Conservation (phyloP, 2,329 filamentous ascomycete genomes). For the Hansfordia pulvinata region DNA sequence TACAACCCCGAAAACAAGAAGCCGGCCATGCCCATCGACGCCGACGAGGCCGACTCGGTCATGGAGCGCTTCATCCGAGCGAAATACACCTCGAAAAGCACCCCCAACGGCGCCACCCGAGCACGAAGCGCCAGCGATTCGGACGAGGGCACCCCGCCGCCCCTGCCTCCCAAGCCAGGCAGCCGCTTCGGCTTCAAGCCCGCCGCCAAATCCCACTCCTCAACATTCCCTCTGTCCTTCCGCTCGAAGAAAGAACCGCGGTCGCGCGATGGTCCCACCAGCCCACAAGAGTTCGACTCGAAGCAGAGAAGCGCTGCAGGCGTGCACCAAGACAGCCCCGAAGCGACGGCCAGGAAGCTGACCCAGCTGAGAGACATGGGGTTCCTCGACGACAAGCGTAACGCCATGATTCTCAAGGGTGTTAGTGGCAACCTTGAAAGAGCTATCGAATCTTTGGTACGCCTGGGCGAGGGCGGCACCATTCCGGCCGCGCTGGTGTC, state of each 20-base stretch:
- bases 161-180: conserved; percentile 49
- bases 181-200: conserved; percentile 46
- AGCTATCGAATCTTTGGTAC: conserved; percentile 71
- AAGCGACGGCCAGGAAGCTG: conserved; percentile 65
- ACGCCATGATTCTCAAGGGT: conserved; percentile 67
- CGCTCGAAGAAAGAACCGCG: conserved; percentile 41
- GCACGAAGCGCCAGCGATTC: conserved; percentile 31
- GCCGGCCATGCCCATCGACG: conserved; percentile 75
- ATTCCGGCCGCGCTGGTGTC: conserved; percentile 25
- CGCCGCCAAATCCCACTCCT: conserved; percentile 45
- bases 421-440: conserved; percentile 76
- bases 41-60: conserved; percentile 81
- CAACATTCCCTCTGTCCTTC: conserved; percentile 51
- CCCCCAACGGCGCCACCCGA: conserved; percentile 17
- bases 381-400: conserved; percentile 72
- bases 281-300: conserved; percentile 18
- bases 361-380: conserved; percentile 77
- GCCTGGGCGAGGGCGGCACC: conserved; percentile 59
- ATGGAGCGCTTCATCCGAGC: conserved; percentile 93
- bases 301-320: conserved; percentile 38
- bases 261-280: conserved; percentile 18
- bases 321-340: conserved; percentile 35
- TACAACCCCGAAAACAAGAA: conserved; percentile 80
- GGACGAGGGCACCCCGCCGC: conserved; percentile 45
- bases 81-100: conserved; percentile 61